Percentiles rank a stretch among this genome's conserved stretches.
Evolutionary conservation across 2,329 filamentous ascomycete genomes (phyloP).

Genomic region (Mycogone perniciosa): DNA sequence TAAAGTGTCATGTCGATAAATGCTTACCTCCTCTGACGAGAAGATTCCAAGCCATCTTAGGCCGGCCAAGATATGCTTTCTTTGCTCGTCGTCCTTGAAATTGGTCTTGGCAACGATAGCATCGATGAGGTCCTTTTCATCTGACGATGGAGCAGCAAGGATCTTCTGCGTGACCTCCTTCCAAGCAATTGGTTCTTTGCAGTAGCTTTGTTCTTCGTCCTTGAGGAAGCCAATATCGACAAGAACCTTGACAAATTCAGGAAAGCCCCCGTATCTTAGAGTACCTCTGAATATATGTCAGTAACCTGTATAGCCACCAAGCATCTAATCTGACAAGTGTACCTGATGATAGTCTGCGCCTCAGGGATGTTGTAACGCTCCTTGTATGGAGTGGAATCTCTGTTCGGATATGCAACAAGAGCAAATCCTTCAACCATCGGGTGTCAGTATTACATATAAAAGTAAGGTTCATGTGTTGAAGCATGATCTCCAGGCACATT

Average conservation of each 20-base stretch:
- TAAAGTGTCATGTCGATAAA: neutral
- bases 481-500: too few relatives aligned
- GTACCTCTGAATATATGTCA: slow-evolving; percentile 41
- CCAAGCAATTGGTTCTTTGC: slow-evolving; percentile 68
- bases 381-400: slow-evolving; percentile 80
- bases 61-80: slow-evolving; percentile 62
- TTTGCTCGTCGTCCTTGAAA: slow-evolving; percentile 63
- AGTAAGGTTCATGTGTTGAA: too few relatives aligned
- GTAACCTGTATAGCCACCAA: neutral
- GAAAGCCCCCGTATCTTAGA: slow-evolving; percentile 82
- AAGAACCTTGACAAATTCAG: slow-evolving; percentile 79
- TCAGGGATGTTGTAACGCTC: slow-evolving; percentile 90
- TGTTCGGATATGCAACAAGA: slow-evolving; percentile 90
- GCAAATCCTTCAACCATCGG: slow-evolving; percentile 49
- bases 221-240: slow-evolving; percentile 86
- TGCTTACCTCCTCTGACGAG: slow-evolving; percentile 44
- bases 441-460: too few relatives aligned
- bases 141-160: slow-evolving; percentile 59
- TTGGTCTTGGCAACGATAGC: slow-evolving; percentile 69
- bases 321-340: neutral
- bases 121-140: slow-evolving; percentile 62
- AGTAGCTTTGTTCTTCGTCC: slow-evolving; percentile 58
- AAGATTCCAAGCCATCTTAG: slow-evolving; percentile 67
- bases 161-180: slow-evolving; percentile 78
- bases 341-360: slow-evolving; percentile 76